These are phyloP conservation scores for Neoscytalidium dimidiatum DNA, from an alignment of 2,329 filamentous ascomycete species.

Conservation along the genomic window DNA sequence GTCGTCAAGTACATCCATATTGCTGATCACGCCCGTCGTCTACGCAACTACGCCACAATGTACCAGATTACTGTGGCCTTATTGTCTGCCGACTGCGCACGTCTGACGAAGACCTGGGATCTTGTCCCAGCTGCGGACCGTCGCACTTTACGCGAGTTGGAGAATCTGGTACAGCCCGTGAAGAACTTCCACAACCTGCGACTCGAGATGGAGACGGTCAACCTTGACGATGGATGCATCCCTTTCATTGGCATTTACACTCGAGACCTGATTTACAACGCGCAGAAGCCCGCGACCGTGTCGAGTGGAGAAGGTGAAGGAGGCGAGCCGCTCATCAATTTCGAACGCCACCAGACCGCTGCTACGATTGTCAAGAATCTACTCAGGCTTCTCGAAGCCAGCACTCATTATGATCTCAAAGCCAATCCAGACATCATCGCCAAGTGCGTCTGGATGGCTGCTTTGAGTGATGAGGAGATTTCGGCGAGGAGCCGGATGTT, in stretches of 20 bases:
- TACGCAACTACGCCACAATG: slow-evolving; percentile 82
- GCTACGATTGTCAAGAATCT: slow-evolving; percentile 79
- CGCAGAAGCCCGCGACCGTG: slow-evolving; percentile 65
- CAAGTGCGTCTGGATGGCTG: slow-evolving; percentile 82
- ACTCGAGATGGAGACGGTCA: slow-evolving; percentile 73
- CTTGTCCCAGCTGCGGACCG: slow-evolving; percentile 67
- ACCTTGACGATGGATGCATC: slow-evolving; percentile 72
- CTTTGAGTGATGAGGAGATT: slow-evolving; percentile 75
- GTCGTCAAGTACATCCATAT: slow-evolving; percentile 84
- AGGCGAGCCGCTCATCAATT: slow-evolving; percentile 73
- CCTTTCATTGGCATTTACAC: slow-evolving; percentile 82
- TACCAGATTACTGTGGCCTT: slow-evolving; percentile 78
- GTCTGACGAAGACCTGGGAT: slow-evolving; percentile 70
- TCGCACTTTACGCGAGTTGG: slow-evolving; percentile 67
- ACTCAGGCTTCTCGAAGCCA: slow-evolving; percentile 75
- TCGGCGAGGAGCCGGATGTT: slow-evolving; percentile 23
- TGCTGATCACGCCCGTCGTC: slow-evolving; percentile 70
- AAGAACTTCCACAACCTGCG: slow-evolving; percentile 77
- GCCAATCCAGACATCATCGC: slow-evolving; percentile 77
- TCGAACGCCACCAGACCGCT: slow-evolving; percentile 76
- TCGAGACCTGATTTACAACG: slow-evolving; percentile 80
- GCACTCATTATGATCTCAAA: slow-evolving; percentile 71
- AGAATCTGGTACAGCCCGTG: slow-evolving; percentile 72
- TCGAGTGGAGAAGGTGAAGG: slow-evolving; percentile 53
- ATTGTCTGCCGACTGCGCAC: slow-evolving; percentile 70